phyloP scores from a whole-genome alignment of 2,329 filamentous ascomycete species.

The Colletotrichum australisinense region DNA sequence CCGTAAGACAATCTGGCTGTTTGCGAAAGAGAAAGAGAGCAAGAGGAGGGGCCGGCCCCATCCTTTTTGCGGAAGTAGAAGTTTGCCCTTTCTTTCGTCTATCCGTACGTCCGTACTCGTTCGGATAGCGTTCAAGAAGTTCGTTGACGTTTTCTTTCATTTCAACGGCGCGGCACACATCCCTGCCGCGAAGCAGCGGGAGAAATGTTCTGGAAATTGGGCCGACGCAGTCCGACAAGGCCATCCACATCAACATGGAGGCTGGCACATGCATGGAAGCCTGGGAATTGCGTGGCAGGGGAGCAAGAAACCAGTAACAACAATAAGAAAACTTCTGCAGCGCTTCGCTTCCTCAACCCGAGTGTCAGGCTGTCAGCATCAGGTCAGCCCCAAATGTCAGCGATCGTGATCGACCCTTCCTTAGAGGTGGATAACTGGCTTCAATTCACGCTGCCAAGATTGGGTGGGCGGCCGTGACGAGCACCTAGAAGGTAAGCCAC shows the following conservation, averaged over 20 bases:
- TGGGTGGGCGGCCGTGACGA: background rate
- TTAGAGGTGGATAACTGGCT: background rate
- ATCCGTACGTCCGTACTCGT: too few relatives aligned
- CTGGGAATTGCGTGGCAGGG: background rate
- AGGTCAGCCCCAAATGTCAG: background rate
- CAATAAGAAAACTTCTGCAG: background rate
- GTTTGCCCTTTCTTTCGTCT: background rate
- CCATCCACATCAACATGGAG: background rate
- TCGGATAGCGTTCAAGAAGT: background rate
- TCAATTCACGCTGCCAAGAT: background rate
- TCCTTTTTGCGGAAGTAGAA: background rate
- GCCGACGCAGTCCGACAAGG: background rate
- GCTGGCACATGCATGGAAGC: conserved; percentile 10
- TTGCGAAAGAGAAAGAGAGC: background rate
- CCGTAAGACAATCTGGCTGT: background rate
- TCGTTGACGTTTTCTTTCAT: background rate
- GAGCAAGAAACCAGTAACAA: background rate
- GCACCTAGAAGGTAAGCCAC: background rate
- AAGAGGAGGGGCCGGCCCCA: background rate
- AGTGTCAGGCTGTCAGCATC: background rate
- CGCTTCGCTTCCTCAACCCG: background rate
- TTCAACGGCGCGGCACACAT: background rate
- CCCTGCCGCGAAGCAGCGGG: background rate
- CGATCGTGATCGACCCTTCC: background rate
- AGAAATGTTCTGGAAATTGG: conserved; percentile 10